phyloP scores from a whole-genome alignment of 2,329 filamentous ascomycete genomes.

The Juglanconis juglandina region DNA sequence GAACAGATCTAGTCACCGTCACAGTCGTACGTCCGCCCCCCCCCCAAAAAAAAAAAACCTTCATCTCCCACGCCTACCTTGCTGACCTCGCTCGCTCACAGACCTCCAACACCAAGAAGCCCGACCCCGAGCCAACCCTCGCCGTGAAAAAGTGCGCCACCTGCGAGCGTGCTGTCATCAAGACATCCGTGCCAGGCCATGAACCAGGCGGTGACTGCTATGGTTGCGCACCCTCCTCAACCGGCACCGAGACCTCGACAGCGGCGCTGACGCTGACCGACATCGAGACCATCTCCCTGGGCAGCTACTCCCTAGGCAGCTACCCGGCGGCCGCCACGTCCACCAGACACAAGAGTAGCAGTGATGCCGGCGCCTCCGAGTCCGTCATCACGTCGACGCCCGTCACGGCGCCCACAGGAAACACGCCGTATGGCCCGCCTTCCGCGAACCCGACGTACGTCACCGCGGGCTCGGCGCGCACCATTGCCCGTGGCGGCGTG shows the following conservation, averaged over 20 bases:
- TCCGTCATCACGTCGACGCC: background rate
- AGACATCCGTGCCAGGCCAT: constrained; percentile 24
- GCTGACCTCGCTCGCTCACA: constrained; percentile 3
- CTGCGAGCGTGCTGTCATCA: constrained; percentile 23
- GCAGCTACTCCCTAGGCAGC: background rate
- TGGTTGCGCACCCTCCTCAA: constrained; percentile 21
- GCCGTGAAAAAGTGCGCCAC: constrained; percentile 25
- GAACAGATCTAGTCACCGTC: constrained; percentile 24
- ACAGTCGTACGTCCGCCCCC: constrained; percentile 21
- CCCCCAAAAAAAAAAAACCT: background rate
- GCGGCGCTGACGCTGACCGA: constrained; percentile 6
- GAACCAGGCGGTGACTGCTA: constrained; percentile 24
- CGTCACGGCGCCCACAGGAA: background rate
- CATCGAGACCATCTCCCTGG: constrained; percentile 3
- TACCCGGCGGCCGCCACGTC: background rate
- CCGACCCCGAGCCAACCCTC: constrained; percentile 21
- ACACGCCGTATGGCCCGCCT: background rate
- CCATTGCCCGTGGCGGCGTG: background rate
- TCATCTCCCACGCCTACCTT: background rate
- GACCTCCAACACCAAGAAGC: constrained; percentile 22
- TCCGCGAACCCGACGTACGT: background rate
- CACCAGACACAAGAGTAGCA: background rate
- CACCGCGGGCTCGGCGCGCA: constrained; percentile 10
- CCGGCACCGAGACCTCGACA: background rate
- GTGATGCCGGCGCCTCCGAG: background rate